Evolutionary conservation across 2,329 filamentous ascomycete genomes (phyloP).

Genomic region (Onygenales sp.): DNA sequence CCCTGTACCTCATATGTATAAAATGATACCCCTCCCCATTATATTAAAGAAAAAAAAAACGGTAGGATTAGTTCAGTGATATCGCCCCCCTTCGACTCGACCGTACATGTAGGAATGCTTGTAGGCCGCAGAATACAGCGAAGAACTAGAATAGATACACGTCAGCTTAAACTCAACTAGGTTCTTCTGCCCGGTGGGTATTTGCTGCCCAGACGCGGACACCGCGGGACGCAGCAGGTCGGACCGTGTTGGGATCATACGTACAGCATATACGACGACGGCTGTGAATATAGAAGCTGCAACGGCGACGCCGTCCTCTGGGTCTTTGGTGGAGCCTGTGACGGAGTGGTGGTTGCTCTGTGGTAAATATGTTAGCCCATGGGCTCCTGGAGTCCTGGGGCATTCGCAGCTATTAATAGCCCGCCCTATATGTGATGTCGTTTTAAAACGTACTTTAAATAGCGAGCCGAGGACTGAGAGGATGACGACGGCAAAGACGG

Average conservation of each 20-base stretch:
- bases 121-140: constrained; percentile 81
- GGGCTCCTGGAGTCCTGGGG: neutral
- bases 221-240: neutral
- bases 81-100: constrained; percentile 78
- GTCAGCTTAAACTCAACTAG: neutral
- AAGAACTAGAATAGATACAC: constrained; percentile 52
- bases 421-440: no score
- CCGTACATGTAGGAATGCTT: constrained; percentile 76
- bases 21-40: neutral
- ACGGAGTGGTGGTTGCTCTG: constrained; percentile 68
- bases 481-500: constrained; percentile 55
- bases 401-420: no score
- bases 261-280: constrained; percentile 79
- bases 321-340: constrained; percentile 62
- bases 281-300: constrained; percentile 79
- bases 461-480: constrained; percentile 58
- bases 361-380: neutral
- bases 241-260: constrained; percentile 27
- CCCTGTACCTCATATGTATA: neutral
- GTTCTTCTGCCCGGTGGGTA: neutral
- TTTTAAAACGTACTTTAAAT: constrained; percentile 50
- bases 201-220: neutral
- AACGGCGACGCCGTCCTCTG: constrained; percentile 64
- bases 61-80: constrained; percentile 47
- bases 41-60: neutral